Percentiles rank a stretch among this genome's conserved stretches.
phyloP scores from a whole-genome alignment of 225 moss, liverwort and hornwort species.

The Ulota crispa region DNA sequence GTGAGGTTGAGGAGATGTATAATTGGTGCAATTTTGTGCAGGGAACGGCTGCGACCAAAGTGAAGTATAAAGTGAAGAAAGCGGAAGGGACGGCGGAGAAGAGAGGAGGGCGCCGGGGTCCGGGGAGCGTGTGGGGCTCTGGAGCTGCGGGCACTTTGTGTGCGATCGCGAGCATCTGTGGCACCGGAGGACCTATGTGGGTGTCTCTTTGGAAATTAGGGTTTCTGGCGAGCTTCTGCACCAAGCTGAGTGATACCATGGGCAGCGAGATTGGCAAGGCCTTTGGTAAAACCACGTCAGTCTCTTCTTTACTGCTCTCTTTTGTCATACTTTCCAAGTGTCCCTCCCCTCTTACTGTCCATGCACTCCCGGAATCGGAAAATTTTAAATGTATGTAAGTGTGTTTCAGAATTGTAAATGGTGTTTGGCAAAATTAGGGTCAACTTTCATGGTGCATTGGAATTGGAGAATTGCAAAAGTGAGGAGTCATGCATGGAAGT shows the following conservation, averaged over 20 bases:
- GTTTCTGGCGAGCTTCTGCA: conserved; percentile 94
- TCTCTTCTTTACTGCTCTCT: conserved; percentile 24
- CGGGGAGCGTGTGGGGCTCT: conserved; percentile 89
- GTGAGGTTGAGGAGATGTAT: not conserved
- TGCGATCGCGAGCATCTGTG: conserved; percentile 68
- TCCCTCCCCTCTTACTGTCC: too few species aligned
- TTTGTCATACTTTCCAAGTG: not conserved
- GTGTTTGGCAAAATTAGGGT: too few species aligned
- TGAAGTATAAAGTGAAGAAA: conserved; percentile 76
- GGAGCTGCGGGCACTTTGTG: conserved; percentile 78
- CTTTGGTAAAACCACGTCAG: conserved; percentile 91
- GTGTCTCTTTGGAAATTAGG: conserved; percentile 72
- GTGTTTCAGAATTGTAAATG: too few species aligned
- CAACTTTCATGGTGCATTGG: too few species aligned
- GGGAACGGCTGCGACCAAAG: conserved; percentile 86
- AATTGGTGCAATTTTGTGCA: conserved; percentile 15
- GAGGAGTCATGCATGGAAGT: too few species aligned
- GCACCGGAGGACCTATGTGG: conserved; percentile 58
- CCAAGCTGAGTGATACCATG: conserved; percentile 93
- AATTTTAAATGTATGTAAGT: too few species aligned
- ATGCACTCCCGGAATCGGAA: too few species aligned
- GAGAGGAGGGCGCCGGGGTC: conserved; percentile 85
- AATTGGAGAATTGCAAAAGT: too few species aligned
- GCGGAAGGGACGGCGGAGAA: conserved; percentile 87
- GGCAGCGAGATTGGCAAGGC: conserved; percentile 98